These are phyloP conservation scores for Diospyros lotus DNA, from an alignment of 148 eudicot species.

Conservation along the genomic window DNA sequence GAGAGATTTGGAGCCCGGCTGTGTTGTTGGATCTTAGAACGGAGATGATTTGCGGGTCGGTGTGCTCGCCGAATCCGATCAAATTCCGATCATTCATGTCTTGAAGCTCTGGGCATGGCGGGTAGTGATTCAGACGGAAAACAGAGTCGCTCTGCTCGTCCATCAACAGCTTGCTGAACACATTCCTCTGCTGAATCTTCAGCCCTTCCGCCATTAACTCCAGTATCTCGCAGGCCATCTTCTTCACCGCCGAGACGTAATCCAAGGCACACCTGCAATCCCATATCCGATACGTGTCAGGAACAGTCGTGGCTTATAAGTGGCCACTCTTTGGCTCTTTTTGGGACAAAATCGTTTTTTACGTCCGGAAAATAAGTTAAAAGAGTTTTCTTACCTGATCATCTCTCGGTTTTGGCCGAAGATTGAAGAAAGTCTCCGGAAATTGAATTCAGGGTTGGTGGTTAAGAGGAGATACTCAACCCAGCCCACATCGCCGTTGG, in stretches of 20 bases:
- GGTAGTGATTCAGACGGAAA: conserved; percentile 51
- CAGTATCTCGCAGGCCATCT: conserved; percentile 44
- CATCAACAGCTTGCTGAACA: conserved; percentile 41
- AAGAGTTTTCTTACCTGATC: conserved; percentile 23
- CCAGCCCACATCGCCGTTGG: conserved; percentile 52
- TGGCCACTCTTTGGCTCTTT: too few relatives aligned
- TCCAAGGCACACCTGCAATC: conserved; percentile 28
- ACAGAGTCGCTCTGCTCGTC: conserved; percentile 56
- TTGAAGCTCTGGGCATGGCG: conserved; percentile 33
- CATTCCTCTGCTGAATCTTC: conserved; percentile 31
- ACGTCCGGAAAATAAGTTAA: too few relatives aligned
- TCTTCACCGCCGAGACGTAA: conserved; percentile 41
- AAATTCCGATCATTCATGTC: conserved; percentile 19
- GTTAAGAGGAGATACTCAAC: conserved; percentile 46
- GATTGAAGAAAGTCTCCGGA: conserved; percentile 18
- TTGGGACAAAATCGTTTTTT: too few relatives aligned
- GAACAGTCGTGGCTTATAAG: too few relatives aligned
- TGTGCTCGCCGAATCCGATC: conserved; percentile 55
- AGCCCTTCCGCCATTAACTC: conserved; percentile 51
- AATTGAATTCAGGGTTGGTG: conserved; percentile 23
- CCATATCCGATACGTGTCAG: neutral
- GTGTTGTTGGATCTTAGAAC: conserved; percentile 46
- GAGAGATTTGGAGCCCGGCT: conserved; percentile 45
- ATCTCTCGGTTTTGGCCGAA: conserved; percentile 29
- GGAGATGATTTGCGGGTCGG: conserved; percentile 57